Base-by-base conservation (phyloP, 2,329 filamentous ascomycete species). In the Arthrobotrys sphaeroides region DNA sequence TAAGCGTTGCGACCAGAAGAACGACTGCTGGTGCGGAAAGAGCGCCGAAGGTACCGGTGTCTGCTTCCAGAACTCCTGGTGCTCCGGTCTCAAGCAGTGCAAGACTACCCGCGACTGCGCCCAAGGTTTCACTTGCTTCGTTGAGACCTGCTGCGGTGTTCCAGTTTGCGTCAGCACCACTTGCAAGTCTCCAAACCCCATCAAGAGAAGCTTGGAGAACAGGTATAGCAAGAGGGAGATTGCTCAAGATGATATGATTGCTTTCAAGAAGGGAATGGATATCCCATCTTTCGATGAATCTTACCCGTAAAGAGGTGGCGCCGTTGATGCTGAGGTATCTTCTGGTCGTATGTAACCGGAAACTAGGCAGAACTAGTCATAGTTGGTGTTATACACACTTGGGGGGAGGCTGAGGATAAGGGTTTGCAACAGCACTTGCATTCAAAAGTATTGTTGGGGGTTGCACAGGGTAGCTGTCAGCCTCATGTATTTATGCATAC, bases 11-110 rank as follows among this genome's bases (percentile, higher is more conserved):
- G 64, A 75, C 49, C 12, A 31, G 4, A 69, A 69, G 38, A 38
- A 43, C 38, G 72, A 75, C 59, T 75, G 72, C 31, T 75, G 72
- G 72, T 75, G 72, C 47, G 72, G 72, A 24, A 40, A 47, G 72
- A 75, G 59, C 38, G 64, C 72, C 18, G 72, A 75, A 20, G 64
- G 64, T 40, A 69, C 64, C 5, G 72, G 18, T 20, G 64, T 69
- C n/a, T 75, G 72, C 51, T 75, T 75, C 72, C 72, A 75, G 57
- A 75, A 75, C 64, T 68, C 72, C 24, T 75, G 64, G 64, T 75
- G 72, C 40, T 40, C 24, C 22, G 57, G 64, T 16, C 64, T 75
- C 45, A 53, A 59, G 31, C 57, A 64, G 24, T 75, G 72, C 64
- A 59, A 60, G 24, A 64, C 40, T 13, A 69, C 72, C 28, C 45